Evolutionary conservation across 768 basidiomycete species (phyloP).

Genomic region (Coprinopsis marcescibilis): DNA sequence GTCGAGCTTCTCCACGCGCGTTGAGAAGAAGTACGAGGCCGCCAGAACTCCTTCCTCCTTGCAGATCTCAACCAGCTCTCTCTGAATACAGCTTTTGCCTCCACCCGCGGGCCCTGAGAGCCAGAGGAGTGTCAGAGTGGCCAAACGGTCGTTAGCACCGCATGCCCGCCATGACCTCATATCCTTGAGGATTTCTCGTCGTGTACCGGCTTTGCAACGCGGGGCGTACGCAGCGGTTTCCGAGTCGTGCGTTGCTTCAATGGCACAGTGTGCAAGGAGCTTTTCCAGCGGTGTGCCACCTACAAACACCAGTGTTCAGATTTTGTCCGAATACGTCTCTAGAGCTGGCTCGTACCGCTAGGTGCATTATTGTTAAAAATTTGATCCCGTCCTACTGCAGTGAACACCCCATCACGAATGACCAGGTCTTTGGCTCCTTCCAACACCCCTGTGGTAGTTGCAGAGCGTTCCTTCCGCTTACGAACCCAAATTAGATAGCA

Average conservation of each 20-base stretch:
- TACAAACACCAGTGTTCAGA: too few species aligned
- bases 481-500: too few species aligned
- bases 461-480: too few species aligned
- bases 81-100: slow-evolving; percentile 1
- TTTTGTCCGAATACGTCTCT: too few species aligned
- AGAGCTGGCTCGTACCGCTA: too few species aligned
- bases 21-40: slow-evolving; percentile 5
- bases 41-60: background rate
- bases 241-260: background rate
- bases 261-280: too few species aligned
- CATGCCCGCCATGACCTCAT: background rate
- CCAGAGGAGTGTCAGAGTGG: background rate
- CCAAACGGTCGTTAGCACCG: background rate
- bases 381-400: too few species aligned
- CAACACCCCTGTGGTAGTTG: too few species aligned
- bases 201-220: slow-evolving; percentile 1
- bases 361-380: too few species aligned
- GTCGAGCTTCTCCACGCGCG: background rate
- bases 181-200: background rate
- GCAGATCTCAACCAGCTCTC: background rate
- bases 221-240: background rate
- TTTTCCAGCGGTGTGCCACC: too few species aligned
- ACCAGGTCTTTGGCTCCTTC: too few species aligned
- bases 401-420: too few species aligned
- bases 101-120: slow-evolving; percentile 4